A percentile compares a stretch with the other conserved stretches of the same genome.
Conservation (phyloP, 2,329 filamentous ascomycete genomes). For the Fusarium fujikuroi region DNA sequence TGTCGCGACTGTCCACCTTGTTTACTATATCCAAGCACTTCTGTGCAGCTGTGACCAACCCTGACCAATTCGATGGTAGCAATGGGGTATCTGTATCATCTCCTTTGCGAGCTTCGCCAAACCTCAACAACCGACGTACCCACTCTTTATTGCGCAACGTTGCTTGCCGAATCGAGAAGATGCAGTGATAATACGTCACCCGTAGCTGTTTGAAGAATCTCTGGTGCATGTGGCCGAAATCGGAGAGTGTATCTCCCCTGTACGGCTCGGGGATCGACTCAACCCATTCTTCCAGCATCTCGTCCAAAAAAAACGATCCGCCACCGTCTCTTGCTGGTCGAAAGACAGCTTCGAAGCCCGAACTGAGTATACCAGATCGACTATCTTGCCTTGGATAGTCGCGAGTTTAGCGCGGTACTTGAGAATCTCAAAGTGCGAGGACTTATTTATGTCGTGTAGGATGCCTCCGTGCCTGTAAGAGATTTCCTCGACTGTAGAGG, state of each 20-base stretch:
- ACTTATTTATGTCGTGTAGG: fast-evolving
- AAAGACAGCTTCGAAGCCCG: background rate
- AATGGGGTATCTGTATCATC: fast-evolving
- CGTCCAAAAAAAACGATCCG: background rate
- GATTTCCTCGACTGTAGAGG: background rate
- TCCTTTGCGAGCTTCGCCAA: fast-evolving
- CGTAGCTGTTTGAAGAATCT: background rate
- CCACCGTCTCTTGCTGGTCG: fast-evolving
- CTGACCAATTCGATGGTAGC: background rate
- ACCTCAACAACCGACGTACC: fast-evolving
- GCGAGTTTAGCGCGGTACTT: background rate
- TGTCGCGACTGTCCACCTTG: fast-evolving
- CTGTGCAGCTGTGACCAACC: background rate
- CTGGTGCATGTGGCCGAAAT: fast-evolving
- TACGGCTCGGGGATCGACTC: background rate
- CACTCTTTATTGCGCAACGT: fast-evolving
- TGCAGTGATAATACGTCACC: background rate
- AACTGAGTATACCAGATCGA: constrained; percentile 12
- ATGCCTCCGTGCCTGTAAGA: background rate
- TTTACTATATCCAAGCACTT: fast-evolving
- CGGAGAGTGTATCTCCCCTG: background rate
- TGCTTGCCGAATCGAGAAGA: background rate
- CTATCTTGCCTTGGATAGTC: constrained; percentile 21
- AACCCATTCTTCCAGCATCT: background rate
- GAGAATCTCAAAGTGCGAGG: background rate